These are phyloP conservation scores for Boletus rubroflammeus DNA, from an alignment of 768 basidiomycete species.

Conservation along the genomic window DNA sequence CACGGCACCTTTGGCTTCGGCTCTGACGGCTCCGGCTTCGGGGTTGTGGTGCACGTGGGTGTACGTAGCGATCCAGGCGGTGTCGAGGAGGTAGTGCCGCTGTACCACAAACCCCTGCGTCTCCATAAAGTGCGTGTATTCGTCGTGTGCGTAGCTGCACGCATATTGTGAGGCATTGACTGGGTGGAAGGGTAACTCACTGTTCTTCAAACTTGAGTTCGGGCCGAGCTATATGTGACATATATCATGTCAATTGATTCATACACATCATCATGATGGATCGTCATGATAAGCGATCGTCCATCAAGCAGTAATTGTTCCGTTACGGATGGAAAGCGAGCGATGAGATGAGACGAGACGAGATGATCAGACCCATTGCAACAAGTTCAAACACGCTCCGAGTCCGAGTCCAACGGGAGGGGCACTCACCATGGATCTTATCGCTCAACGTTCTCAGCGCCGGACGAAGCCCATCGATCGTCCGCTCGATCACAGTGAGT, in stretches of 20 bases:
- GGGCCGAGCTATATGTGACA: constrained; percentile 50
- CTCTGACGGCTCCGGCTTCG: too few species aligned
- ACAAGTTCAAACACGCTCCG: too few species aligned
- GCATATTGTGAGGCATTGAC: background rate
- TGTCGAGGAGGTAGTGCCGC: constrained; percentile 58
- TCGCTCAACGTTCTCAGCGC: constrained; percentile 61
- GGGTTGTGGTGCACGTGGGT: constrained; percentile 33
- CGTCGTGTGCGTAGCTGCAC: constrained; percentile 57
- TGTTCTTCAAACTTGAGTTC: constrained; percentile 66
- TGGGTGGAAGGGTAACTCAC: constrained; percentile 30
- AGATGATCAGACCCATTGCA: background rate
- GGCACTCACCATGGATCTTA: constrained; percentile 59
- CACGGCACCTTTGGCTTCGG: background rate
- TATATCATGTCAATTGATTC: background rate
- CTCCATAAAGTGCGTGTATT: constrained; percentile 62
- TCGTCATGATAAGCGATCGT: background rate
- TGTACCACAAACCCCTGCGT: constrained; percentile 63
- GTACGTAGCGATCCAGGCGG: constrained; percentile 73
- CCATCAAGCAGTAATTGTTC: too few species aligned
- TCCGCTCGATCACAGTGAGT: constrained; percentile 54
- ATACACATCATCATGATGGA: too few species aligned
- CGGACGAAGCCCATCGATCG: constrained; percentile 47
- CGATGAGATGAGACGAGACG: background rate
- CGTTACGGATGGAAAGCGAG: background rate
- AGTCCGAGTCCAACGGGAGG: background rate